Base-by-base conservation (phyloP, 2,329 filamentous ascomycete genomes). In the Rutstroemia sydowiana region DNA sequence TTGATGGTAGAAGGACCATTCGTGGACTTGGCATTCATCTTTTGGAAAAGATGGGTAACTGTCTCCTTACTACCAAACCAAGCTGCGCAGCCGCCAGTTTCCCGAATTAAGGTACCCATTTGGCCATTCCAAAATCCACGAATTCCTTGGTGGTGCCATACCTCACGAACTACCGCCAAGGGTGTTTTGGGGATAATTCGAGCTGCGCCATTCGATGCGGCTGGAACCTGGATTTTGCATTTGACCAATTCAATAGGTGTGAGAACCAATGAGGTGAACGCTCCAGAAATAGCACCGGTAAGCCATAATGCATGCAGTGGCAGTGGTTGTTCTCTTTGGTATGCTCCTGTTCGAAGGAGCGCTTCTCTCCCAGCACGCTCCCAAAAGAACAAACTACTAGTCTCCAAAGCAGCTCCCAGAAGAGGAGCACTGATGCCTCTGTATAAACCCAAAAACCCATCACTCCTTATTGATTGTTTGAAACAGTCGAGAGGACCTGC, bases 181-280 rank as follows among this genome's bases (percentile, higher is more conserved):
- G 90, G 85, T 1, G 79, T 78, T 5, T 87, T 76, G 3, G 77
- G 70, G 11, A 72, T 73, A 3, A 68, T 68, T 2, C 63, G 64
- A 21, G 66, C 67, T 20, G 73, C 74, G 21, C 71, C 66, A 6
- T 64, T 54, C 1, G 65, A 50, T 18, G 53, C 51, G 14, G 63
- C 65, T 9, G 78, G 88, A 1, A 92, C 91, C 69, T 98, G 93
- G 72, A 98, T 95, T 71, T 93, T 95, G 78, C 93, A 98, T 72
- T 98, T 98, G 66, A 98, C 87, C 48, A 98, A 80, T 71, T 98
- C 93, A 59, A 98, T 89, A 0, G 93, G 93, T 0, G 93, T 98
- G 56, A 98, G 80, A 30, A 95, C 82, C 44, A 96, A 77, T 0
- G 89, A 95, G 0, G 93, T 95, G 63, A 95, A 87, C 36, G 87